phyloP scores from a whole-genome alignment of 2,329 filamentous ascomycete genomes.

The Ceratocystis colombiana region DNA sequence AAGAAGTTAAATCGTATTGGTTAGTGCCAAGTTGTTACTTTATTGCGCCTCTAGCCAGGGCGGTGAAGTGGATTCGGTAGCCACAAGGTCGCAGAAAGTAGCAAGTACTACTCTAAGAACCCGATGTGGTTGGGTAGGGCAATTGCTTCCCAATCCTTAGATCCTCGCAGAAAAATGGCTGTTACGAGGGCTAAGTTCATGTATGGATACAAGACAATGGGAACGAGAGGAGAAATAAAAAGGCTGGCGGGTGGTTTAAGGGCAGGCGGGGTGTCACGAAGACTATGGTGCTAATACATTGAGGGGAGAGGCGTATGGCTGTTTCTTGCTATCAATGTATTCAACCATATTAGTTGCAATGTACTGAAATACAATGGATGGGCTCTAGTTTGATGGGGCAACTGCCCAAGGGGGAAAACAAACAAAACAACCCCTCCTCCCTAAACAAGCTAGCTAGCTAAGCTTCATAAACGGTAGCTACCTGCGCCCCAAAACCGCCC shows the following conservation, averaged over 20 bases:
- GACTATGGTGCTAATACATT: not conserved
- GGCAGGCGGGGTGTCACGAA: slow-evolving; percentile 1
- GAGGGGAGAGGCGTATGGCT: too few species aligned
- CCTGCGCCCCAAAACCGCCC: slow-evolving; percentile 12
- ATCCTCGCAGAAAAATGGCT: slow-evolving; percentile 1
- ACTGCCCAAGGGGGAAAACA: not conserved
- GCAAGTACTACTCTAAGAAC: not conserved
- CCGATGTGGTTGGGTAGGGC: slow-evolving; percentile 7
- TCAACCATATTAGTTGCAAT: not conserved
- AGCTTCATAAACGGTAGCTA: not conserved
- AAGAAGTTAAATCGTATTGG: slow-evolving; percentile 10
- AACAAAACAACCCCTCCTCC: not conserved
- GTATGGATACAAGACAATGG: not conserved
- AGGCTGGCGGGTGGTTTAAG: not conserved
- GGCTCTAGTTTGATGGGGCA: not conserved
- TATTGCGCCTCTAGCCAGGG: not conserved
- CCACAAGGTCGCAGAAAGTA: not conserved
- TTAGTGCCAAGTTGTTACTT: slow-evolving; percentile 7
- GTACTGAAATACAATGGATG: not conserved
- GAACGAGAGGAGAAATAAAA: not conserved
- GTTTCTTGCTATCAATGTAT: not conserved
- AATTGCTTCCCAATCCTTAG: not conserved
- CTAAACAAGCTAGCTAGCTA: not conserved
- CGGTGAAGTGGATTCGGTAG: not conserved
- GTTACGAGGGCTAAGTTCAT: not conserved